phyloP scores from a whole-genome alignment of 805 yeast genomes.

The Jamesozyma rosinii region DNA sequence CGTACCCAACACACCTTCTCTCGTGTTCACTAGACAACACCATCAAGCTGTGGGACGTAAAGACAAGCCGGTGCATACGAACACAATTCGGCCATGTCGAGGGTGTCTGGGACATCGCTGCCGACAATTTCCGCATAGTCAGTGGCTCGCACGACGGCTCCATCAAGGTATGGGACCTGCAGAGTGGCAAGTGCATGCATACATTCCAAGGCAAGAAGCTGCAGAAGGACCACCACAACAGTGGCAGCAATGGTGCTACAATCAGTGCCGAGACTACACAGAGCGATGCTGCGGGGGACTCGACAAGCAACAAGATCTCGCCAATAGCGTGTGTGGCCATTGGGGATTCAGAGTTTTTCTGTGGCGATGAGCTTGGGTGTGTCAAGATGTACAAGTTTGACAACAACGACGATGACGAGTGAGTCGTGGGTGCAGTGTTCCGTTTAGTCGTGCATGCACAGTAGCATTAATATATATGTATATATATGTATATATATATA shows the following conservation, averaged over 20 bases:
- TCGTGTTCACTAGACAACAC: conserved; percentile 90
- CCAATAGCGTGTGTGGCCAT: conserved; percentile 61
- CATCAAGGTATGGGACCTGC: conserved; percentile 93
- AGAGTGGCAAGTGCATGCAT: conserved; percentile 87
- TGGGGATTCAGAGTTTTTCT: conserved; percentile 81
- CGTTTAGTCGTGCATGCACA: too few species aligned
- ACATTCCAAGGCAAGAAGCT: conserved; percentile 58
- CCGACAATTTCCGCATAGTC: conserved; percentile 88
- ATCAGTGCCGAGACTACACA: not conserved
- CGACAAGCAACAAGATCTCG: conserved; percentile 11
- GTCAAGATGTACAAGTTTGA: conserved; percentile 79
- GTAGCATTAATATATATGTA: not conserved
- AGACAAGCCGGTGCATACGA: conserved; percentile 76
- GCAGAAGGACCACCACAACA: conserved; percentile 7
- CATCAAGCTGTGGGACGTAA: conserved; percentile 84
- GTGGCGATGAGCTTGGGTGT: conserved; percentile 82
- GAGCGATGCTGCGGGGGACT: not conserved
- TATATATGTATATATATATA: too few species aligned
- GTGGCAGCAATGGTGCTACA: not conserved
- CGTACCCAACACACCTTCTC: conserved; percentile 70
- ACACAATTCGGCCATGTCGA: conserved; percentile 97
- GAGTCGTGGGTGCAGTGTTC: not conserved
- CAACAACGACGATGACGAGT: not conserved
- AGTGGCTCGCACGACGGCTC: conserved; percentile 90
- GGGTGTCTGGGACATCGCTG: conserved; percentile 95